A percentile compares a stretch with the other conserved stretches of the same genome.
phyloP scores from a whole-genome alignment of 805 yeast species.

The Nematodospora valgi region DNA sequence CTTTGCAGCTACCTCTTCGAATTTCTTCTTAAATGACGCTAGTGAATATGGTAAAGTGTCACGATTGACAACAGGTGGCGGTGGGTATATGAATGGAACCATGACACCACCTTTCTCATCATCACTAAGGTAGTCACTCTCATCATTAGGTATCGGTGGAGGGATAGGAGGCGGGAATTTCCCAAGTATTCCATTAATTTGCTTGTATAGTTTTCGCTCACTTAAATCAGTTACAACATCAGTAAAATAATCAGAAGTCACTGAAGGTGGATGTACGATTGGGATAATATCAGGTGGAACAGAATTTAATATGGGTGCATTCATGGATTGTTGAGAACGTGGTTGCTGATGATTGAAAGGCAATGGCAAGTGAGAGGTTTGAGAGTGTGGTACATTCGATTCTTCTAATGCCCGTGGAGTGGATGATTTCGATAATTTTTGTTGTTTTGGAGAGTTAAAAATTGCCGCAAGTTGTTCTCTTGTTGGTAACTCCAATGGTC shows the following conservation, averaged over 20 bases:
- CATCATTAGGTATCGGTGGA: slow-evolving; percentile 18
- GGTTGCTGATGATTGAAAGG: background rate
- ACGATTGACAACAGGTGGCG: slow-evolving; percentile 31
- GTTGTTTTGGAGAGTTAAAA: slow-evolving; percentile 8
- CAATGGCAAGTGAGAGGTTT: background rate
- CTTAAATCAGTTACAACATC: slow-evolving; percentile 21
- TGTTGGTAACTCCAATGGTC: slow-evolving; percentile 10
- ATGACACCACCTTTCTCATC: slow-evolving; percentile 26
- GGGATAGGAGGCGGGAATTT: slow-evolving; percentile 41
- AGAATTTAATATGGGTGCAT: slow-evolving; percentile 26
- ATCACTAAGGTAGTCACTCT: background rate
- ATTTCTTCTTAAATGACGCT: slow-evolving; percentile 11
- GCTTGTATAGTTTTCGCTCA: slow-evolving; percentile 14
- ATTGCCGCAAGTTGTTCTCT: slow-evolving; percentile 13
- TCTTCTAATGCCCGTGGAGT: slow-evolving; percentile 1
- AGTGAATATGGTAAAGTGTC: slow-evolving; percentile 21
- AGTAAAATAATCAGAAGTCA: slow-evolving; percentile 31
- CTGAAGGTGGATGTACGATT: slow-evolving; percentile 29
- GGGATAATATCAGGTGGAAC: slow-evolving; percentile 38
- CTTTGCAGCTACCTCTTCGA: background rate
- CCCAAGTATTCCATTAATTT: slow-evolving; percentile 20
- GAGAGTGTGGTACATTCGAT: slow-evolving; percentile 1
- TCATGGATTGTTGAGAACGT: background rate
- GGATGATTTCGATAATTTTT: slow-evolving; percentile 1
- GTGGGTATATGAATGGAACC: slow-evolving; percentile 44